Evolutionary conservation across 2,329 filamentous ascomycete genomes (phyloP).

Genomic region (Zasmidium cellare): DNA sequence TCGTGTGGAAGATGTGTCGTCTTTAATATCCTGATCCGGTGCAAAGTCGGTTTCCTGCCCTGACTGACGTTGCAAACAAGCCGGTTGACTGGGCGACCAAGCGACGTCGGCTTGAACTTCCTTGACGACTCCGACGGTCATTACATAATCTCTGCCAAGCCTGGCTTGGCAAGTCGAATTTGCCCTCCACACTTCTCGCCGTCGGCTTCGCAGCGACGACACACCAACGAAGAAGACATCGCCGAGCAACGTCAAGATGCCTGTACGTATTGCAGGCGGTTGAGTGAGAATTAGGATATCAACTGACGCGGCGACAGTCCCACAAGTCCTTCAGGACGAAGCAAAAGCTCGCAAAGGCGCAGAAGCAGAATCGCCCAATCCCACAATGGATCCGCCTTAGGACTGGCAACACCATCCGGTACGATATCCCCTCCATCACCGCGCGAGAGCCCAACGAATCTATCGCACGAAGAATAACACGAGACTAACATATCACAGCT

Average conservation of each 20-base stretch:
- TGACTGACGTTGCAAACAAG: not conserved
- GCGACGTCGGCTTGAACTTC: not conserved
- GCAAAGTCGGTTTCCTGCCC: not conserved
- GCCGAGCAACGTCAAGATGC: constrained; percentile 32
- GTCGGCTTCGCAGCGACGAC: not conserved
- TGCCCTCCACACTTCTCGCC: not conserved
- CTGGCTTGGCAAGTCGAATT: not conserved
- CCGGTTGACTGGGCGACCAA: not conserved
- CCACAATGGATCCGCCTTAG: constrained; percentile 99
- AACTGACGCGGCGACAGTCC: constrained; percentile 61
- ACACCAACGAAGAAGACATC: constrained; percentile 18
- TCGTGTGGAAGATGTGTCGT: not conserved
- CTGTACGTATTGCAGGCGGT: constrained; percentile 27
- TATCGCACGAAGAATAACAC: not conserved
- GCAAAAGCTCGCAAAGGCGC: constrained; percentile 99
- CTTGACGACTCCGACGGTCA: too few relatives aligned
- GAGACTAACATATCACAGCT: constrained; percentile 58
- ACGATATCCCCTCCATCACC: constrained; percentile 47
- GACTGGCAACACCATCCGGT: constrained; percentile 99
- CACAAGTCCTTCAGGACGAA: constrained; percentile 99
- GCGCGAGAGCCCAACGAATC: not conserved
- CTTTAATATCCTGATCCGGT: not conserved
- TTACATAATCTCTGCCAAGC: too few relatives aligned
- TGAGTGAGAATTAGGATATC: not conserved
- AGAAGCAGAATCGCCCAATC: constrained; percentile 99